Base-by-base conservation (phyloP, 495 filamentous ascomycete species). In the Aspergillus carlsbadensis region DNA sequence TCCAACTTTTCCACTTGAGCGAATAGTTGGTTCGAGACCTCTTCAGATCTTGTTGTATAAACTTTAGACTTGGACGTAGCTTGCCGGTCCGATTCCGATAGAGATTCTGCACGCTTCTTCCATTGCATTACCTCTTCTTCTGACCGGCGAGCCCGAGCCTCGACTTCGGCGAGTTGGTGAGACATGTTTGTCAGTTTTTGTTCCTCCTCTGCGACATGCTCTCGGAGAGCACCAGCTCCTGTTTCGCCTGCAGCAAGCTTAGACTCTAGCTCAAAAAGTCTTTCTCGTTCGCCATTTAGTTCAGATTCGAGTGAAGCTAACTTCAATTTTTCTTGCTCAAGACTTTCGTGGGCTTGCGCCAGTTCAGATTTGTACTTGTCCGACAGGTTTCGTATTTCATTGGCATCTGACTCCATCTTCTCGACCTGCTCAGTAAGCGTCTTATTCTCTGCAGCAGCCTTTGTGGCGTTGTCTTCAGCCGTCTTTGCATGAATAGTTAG, bases 21-120 rank as follows among this genome's bases (percentile, higher is more conserved):
- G 56, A 89, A 90, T 6, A 97, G 78, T 24, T 87, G 81, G 58
- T 88, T 87, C 20, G 92, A 93, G 10, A 97, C 74, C 54, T 97
- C 90, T 61, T 90, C 89, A 6, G 89, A 85, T 40, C 83, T 86
- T 31, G 69, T 66, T 26, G 84, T 87, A 22, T 90, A 87, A 44
- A 81, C 77, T 46, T 89, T 81, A 13, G 86, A 75, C 39, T 82
- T 80, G 20, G 63, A 64, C 15, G 65, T 59, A 40, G 66, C 67
- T 3, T 84, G 69, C 20, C 76, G 69, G 15, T 81, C 77, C 22
- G 81, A 63, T 54, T 81, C 78, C 13, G 80, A 69, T 56, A 85
- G 68, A 6, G 72, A 65, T 24, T 83, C 72, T 31, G 87, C 57
- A 50, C 80, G 85, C 14, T 82, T 76, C 64, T 84, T 78, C 65